Evolutionary conservation across 495 filamentous ascomycete species (phyloP).

Genomic region (Astrothelium subdiscretum): DNA sequence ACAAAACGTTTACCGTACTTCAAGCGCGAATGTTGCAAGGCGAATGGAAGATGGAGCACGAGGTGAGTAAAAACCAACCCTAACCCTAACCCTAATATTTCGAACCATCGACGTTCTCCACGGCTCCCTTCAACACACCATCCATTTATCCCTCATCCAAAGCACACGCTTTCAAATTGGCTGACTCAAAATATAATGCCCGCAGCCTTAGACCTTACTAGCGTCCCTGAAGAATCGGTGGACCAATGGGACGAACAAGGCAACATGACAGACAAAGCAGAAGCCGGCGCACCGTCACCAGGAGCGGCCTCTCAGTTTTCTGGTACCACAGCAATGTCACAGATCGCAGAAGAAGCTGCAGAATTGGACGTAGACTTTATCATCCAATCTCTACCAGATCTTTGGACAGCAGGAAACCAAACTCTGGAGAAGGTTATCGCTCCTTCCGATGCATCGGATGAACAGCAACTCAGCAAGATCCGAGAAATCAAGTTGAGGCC

Average conservation of each 20-base stretch:
- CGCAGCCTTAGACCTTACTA: constrained; percentile 27
- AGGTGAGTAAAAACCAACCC: constrained; percentile 6
- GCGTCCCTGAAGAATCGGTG: constrained; percentile 24
- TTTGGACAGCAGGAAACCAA: constrained; percentile 3
- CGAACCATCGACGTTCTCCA: not conserved
- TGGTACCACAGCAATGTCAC: constrained; percentile 32
- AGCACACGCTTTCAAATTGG: not conserved
- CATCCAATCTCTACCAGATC: constrained; percentile 8
- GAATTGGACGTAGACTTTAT: constrained; percentile 15
- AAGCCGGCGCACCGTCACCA: constrained; percentile 17
- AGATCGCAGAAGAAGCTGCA: constrained; percentile 18
- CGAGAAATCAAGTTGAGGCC: not conserved
- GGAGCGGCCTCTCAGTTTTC: constrained; percentile 31
- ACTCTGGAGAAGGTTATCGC: constrained; percentile 8
- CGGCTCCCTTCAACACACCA: not conserved
- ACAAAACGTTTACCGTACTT: constrained; percentile 7
- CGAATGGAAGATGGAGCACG: constrained; percentile 5
- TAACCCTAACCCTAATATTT: not conserved
- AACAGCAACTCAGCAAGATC: not conserved
- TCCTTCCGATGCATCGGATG: not conserved
- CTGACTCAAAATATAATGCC: constrained; percentile 2
- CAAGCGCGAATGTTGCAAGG: constrained; percentile 1
- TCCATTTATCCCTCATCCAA: not conserved
- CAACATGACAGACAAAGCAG: constrained; percentile 2
- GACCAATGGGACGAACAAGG: constrained; percentile 4